A percentile compares a stretch with the other conserved stretches of the same genome.
Evolutionary conservation across 2,329 filamentous ascomycete species (phyloP).

Genomic region (Chaetomiaceae sp.): DNA sequence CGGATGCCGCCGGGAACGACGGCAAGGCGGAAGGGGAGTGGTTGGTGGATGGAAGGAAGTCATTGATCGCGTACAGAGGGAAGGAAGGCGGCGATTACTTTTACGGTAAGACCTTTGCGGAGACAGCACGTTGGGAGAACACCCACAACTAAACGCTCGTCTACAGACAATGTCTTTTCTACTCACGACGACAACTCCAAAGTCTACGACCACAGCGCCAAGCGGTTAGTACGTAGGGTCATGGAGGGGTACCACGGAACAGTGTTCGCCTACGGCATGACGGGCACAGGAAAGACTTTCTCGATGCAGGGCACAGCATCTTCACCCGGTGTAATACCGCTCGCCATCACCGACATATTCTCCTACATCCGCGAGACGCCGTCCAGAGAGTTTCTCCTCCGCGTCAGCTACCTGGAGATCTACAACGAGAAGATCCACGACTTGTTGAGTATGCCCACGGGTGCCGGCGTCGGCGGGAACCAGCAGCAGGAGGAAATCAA

Average conservation of each 20-base stretch:
- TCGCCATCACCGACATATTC: conserved; percentile 98
- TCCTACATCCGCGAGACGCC: conserved; percentile 98
- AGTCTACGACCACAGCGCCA: conserved; percentile 91
- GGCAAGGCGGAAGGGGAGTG: conserved; percentile 71
- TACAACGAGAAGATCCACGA: conserved; percentile 99
- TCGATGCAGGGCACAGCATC: conserved; percentile 98
- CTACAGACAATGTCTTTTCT: conserved; percentile 87
- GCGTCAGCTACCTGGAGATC: conserved; percentile 97
- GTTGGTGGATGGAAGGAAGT: conserved; percentile 81
- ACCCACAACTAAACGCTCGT: conserved; percentile 12
- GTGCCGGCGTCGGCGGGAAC: conserved; percentile 46
- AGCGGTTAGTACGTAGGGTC: conserved; percentile 86
- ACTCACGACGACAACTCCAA: conserved; percentile 89
- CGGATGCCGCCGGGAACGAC: conserved; percentile 63
- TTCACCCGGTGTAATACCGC: conserved; percentile 90
- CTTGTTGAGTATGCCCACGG: conserved; percentile 69
- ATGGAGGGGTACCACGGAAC: conserved; percentile 99
- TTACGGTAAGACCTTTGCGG: conserved; percentile 60
- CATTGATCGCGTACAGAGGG: conserved; percentile 75
- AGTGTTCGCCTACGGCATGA: conserved; percentile 98
- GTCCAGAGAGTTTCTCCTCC: conserved; percentile 83
- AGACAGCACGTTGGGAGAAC: conserved; percentile 13
- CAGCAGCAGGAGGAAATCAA: conserved; percentile 86
- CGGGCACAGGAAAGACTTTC: conserved; percentile 96
- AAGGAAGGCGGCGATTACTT: conserved; percentile 88